Conservation (phyloP, 257 asterid genomes). For the Nicotiana otophora region DNA sequence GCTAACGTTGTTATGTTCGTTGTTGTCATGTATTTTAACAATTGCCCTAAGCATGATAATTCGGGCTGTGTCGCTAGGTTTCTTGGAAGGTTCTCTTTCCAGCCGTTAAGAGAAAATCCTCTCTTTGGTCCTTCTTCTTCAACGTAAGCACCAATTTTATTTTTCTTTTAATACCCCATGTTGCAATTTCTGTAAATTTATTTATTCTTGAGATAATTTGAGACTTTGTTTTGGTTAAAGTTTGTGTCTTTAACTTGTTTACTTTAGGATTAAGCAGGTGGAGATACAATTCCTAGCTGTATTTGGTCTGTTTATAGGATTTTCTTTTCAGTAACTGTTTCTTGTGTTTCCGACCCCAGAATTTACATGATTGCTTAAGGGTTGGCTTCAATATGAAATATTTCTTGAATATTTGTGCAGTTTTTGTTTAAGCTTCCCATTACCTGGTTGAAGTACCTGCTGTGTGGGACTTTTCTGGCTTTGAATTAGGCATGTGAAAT, state of each 20-base stretch:
- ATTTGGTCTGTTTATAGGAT: slow-evolving; percentile 1
- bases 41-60: slow-evolving; percentile 51
- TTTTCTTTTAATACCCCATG: neutral
- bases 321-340: neutral
- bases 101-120: slow-evolving; percentile 80
- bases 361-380: neutral
- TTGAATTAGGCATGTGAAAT: neutral
- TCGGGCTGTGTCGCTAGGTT: slow-evolving; percentile 51
- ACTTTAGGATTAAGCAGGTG: neutral
- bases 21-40: slow-evolving; percentile 60
- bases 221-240: neutral
- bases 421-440: neutral
- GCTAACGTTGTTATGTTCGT: slow-evolving; percentile 60
- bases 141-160: slow-evolving; percentile 41
- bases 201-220: neutral
- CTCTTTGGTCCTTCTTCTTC: slow-evolving; percentile 81
- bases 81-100: slow-evolving; percentile 75
- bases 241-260: neutral
- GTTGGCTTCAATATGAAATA: neutral
- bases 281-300: neutral
- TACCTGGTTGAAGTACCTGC: neutral
- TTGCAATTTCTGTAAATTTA: slow-evolving; percentile 8
- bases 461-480: neutral
- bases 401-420: neutral
- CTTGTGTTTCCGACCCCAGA: neutral